Evolutionary conservation across 192 early-diverging fungal genomes (phyloP), one percentile per base, ranked within the genome.

Genomic region (Backusella australiensis): DNA sequence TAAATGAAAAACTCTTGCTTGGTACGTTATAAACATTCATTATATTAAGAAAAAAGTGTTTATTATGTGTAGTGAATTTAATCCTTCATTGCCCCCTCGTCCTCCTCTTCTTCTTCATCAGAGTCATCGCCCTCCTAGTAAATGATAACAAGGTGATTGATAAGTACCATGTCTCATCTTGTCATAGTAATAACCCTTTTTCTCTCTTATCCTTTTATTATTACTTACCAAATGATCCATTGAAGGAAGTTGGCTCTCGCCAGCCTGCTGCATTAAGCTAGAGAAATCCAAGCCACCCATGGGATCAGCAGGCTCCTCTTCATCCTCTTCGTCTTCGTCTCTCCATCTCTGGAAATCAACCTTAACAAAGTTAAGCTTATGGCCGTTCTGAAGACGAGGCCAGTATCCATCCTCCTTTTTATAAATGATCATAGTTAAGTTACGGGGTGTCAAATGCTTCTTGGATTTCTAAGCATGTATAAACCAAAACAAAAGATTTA

Each of bases 311-410:
- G 35, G 52, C 29, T 83, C 84, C 66, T 88, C 92, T 17, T 94
- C 93, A 29, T 95, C 96, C n/a, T 94, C 93, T 21, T 98, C 96
- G 79, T 97, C 95, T 78, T 96, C 95, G 82, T 97, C 96, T 85
- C 90, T 93, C 94, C 95, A 98, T 79, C 83, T 91, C 63, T 87
- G 77, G 82, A 98, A 98, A 80, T 98, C 96, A 9, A 94, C 96
- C 87, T 96, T 96, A 71, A 98, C 75, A 72, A 89, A 98, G 81
- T 89, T 86, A 69, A 85, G 80, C 83, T 92, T 94, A 34, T 76
- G 80, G 17, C 85, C 89, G 85, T 95, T 91, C 63, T 86, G 88
- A 77, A 98, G 85, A 72, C 94, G 90, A 29, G 93, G 91, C 97
- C 97, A 98, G 87, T 93, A 97, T 35, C 71, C 82, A 36, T 69